Percentiles rank a stretch among this genome's conserved stretches.
These are phyloP conservation scores for Colletotrichum magnum DNA, from an alignment of 2,329 filamentous ascomycete species.

Conservation along the genomic window DNA sequence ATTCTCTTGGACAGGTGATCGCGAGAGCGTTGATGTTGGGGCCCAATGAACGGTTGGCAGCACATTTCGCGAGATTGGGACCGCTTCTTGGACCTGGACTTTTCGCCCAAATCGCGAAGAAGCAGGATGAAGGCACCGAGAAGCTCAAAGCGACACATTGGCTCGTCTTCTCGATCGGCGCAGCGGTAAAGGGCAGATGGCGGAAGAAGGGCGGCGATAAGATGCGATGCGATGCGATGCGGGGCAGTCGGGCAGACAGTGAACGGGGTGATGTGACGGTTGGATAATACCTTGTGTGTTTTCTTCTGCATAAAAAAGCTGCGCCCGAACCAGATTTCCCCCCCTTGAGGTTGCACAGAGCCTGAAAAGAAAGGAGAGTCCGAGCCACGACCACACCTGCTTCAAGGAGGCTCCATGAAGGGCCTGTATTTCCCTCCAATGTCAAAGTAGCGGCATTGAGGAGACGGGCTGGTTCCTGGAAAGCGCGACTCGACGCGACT, in stretches of 20 bases:
- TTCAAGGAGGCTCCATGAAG: conserved; percentile 39
- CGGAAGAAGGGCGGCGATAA: neutral
- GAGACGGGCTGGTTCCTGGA: conserved; percentile 1
- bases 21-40: conserved; percentile 14
- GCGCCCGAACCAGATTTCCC: conserved; percentile 6
- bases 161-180: conserved; percentile 7
- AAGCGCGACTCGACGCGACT: conserved; percentile 35
- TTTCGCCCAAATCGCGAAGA: conserved; percentile 59
- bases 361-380: conserved; percentile 18
- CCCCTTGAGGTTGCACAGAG: neutral
- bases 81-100: conserved; percentile 52
- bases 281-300: conserved; percentile 19
- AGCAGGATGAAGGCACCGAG: conserved; percentile 65
- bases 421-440: conserved; percentile 18
- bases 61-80: conserved; percentile 31
- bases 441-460: conserved; percentile 32
- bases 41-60: conserved; percentile 37
- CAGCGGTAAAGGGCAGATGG: neutral
- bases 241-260: conserved; percentile 5
- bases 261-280: conserved; percentile 20
- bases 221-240: conserved; percentile 4
- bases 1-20: neutral
- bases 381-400: conserved; percentile 27
- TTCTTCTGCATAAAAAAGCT: conserved; percentile 19
- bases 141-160: conserved; percentile 70